These are phyloP conservation scores for Cucurbita maxima DNA, from an alignment of 306 rosid species.

Conservation along the genomic window DNA sequence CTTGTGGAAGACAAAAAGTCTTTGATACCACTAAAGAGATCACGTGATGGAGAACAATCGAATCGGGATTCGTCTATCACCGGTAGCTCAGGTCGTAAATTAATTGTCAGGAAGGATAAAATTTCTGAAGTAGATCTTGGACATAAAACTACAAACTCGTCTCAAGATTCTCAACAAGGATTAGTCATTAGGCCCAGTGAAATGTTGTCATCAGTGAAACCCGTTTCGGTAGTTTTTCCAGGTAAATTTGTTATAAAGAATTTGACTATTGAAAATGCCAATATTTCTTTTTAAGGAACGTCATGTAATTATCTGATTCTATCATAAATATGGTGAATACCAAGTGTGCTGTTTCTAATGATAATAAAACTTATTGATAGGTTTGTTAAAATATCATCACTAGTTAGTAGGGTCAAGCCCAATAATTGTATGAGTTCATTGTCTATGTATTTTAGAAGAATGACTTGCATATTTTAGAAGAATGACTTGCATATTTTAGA, in stretches of 20 bases:
- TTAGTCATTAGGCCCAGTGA: background rate
- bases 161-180: background rate
- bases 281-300: background rate
- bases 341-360: background rate
- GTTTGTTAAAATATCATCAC: too few species aligned
- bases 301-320: background rate
- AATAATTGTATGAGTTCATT: too few species aligned
- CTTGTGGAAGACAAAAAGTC: background rate
- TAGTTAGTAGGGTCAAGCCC: too few species aligned
- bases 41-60: background rate
- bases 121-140: background rate
- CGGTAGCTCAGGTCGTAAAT: conserved; percentile 2
- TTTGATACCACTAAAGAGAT: background rate
- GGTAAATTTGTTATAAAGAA: background rate
- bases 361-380: background rate
- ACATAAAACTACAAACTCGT: background rate
- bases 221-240: background rate
- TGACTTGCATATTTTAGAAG: too few species aligned
- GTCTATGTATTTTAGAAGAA: too few species aligned
- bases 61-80: background rate
- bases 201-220: background rate
- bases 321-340: background rate
- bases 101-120: background rate
- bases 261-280: background rate
- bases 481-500: too few species aligned